Base-by-base conservation (phyloP, 2,329 filamentous ascomycete genomes). In the Calonectria henricotiae region DNA sequence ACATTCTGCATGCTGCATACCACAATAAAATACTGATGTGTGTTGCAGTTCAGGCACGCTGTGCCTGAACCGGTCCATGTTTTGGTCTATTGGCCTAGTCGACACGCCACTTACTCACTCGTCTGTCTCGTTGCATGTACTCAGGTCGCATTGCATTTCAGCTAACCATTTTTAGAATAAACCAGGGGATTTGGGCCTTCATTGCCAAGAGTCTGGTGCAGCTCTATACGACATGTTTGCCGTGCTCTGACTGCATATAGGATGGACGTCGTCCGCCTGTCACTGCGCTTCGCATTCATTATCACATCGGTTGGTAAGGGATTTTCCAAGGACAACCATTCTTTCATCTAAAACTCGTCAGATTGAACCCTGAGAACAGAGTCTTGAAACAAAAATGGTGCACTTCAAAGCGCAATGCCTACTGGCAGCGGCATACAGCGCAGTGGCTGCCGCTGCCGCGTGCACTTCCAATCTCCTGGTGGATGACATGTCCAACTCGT, bases 401-500 rank as follows among this genome's bases (percentile, higher is more conserved):
- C 25, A 67, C 17, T 70, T 76, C 13, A 69, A 65, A 51, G 23
- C 37, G 9, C 64, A 61, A 11, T 68, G 47, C 46, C 49, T 76
- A 9, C 62, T 76, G 65, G 69, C 67, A 15, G 67, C 47, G 47
- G 70, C 44, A 11, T 75, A 72, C 61, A 54, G 32, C 37, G 67
- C 70, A 32, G 60, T 72, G 2, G 70, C 65, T 72, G 69, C 30
- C n/a, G 62, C 65, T 63, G 75, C 73, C 17, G 75, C 70, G 62
- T 82, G 81, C 49, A 74, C 67, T 0, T 72, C 74, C 4, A 76
- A 80, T 67, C 75, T 82, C 23, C 20, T 82, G 12, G 77, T 82
- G 51, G 80, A 82, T 61, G 79, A 82, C 71, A 79, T 82, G 66
- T 74, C 75, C 46, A 73, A 74, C 37, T 82, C 80, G 0, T 80